These are phyloP conservation scores for Gynochthodes officinalis DNA, from an alignment of 257 asterid species.

Conservation along the genomic window DNA sequence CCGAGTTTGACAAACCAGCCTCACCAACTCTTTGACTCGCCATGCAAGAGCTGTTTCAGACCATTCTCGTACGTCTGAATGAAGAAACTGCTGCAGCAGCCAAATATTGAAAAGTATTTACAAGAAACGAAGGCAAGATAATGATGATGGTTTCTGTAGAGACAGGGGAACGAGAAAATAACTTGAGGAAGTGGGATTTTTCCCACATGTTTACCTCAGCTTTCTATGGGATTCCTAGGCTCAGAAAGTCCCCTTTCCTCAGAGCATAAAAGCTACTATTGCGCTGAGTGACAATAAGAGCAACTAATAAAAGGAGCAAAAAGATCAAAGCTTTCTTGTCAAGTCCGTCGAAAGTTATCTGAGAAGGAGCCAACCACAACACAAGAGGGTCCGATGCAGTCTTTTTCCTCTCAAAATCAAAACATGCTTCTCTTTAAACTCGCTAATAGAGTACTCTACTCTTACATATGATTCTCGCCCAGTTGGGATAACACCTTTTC, in stretches of 20 bases:
- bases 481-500: constrained; percentile 7
- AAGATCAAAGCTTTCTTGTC: constrained; percentile 49
- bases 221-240: constrained; percentile 6
- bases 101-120: background rate
- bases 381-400: constrained; percentile 38
- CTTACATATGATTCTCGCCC: background rate
- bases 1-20: constrained; percentile 42
- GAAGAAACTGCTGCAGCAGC: background rate
- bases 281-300: constrained; percentile 15
- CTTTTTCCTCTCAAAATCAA: constrained; percentile 19
- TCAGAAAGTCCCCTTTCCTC: background rate
- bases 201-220: constrained; percentile 8
- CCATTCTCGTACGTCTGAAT: constrained; percentile 31
- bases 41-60: constrained; percentile 63
- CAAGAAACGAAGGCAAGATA: background rate
- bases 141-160: background rate
- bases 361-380: constrained; percentile 18
- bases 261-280: constrained; percentile 6
- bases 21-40: constrained; percentile 67
- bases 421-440: constrained; percentile 13
- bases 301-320: constrained; percentile 9
- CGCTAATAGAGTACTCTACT: too few relatives aligned
- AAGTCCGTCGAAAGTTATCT: constrained; percentile 1
- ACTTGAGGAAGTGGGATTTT: constrained; percentile 2
- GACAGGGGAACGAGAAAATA: constrained; percentile 5